Evolutionary conservation across 2,329 filamentous ascomycete genomes (phyloP).

Genomic region (Diaporthe amygdali): DNA sequence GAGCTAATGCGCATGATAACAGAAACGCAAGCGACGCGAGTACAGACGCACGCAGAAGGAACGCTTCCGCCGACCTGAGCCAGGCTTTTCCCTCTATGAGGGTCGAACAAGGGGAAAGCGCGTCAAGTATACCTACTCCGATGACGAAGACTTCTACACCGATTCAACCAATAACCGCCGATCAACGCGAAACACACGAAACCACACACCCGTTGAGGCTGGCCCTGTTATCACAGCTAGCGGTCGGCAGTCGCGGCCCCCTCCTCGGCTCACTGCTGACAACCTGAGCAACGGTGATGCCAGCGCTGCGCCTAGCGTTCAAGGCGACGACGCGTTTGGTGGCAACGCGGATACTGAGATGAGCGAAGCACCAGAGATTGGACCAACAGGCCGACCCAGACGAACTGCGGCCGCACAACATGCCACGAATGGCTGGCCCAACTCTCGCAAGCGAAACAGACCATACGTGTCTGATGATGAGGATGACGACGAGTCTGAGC

Average conservation of each 20-base stretch:
- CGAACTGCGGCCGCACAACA: constrained; percentile 56
- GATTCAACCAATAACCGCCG: constrained; percentile 67
- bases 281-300: constrained; percentile 51
- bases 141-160: constrained; percentile 76
- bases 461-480: constrained; percentile 64
- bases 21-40: constrained; percentile 90
- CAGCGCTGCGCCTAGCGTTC: constrained; percentile 52
- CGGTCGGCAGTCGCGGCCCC: constrained; percentile 81
- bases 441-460: constrained; percentile 45
- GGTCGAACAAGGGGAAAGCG: constrained; percentile 95
- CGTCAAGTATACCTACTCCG: constrained; percentile 94
- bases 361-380: constrained; percentile 42
- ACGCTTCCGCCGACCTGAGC: constrained; percentile 84
- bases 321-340: constrained; percentile 48
- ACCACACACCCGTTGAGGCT: constrained; percentile 74
- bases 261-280: constrained; percentile 69
- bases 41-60: constrained; percentile 87
- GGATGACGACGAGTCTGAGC: constrained; percentile 75
- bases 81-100: constrained; percentile 92
- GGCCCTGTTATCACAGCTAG: constrained; percentile 77
- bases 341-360: constrained; percentile 31
- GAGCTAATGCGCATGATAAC: constrained; percentile 40
- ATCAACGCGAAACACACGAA: constrained; percentile 76
- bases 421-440: constrained; percentile 54
- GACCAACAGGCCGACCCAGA: constrained; percentile 53